Evolutionary conservation across 2,329 filamentous ascomycete genomes (phyloP).

Genomic region (Lachnellula hyalina): DNA sequence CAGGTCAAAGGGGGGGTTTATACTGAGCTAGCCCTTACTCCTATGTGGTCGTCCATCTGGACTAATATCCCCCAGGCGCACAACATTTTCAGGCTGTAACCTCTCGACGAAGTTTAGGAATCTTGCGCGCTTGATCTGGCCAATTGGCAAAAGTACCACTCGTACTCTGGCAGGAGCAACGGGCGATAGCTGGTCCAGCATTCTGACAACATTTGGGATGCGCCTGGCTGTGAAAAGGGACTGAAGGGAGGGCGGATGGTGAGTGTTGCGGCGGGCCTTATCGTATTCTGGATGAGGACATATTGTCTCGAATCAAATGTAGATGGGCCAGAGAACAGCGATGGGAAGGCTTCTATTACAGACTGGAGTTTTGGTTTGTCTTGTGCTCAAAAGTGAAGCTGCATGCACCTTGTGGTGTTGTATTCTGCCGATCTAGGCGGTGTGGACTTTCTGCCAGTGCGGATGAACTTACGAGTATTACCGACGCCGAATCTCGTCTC

Average conservation of each 20-base stretch:
- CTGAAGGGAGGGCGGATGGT: background rate
- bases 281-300: background rate
- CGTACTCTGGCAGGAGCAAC: conserved; percentile 87
- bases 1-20: background rate
- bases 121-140: conserved; percentile 74
- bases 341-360: background rate
- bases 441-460: background rate
- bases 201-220: conserved; percentile 52
- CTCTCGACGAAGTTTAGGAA: conserved; percentile 76
- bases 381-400: background rate
- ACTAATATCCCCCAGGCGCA: conserved; percentile 80
- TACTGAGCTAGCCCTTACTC: conserved; percentile 52
- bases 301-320: background rate
- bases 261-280: background rate
- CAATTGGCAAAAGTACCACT: conserved; percentile 80
- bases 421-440: background rate
- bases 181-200: conserved; percentile 88
- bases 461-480: background rate
- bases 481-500: background rate
- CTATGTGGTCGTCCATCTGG: conserved; percentile 79
- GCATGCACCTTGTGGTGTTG: background rate
- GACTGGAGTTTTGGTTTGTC: background rate
- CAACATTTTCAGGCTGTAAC: conserved; percentile 72
- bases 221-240: conserved; percentile 16
- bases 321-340: background rate